phyloP scores from a whole-genome alignment of 768 basidiomycete species.

The Galerina sulciceps region DNA sequence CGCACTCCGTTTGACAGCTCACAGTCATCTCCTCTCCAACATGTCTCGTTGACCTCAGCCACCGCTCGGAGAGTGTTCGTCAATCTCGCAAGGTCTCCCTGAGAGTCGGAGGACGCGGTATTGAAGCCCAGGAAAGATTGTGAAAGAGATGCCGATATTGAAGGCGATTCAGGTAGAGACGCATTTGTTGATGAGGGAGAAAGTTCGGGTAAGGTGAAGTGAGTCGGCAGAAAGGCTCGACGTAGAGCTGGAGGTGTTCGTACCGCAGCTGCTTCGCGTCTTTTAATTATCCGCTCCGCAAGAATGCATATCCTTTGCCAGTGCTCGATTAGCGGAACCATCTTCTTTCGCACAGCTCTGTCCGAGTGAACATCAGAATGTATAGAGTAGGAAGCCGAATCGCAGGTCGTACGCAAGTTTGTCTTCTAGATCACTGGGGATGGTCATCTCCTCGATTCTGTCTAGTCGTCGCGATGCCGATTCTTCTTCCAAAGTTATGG shows the following conservation, averaged over 20 bases:
- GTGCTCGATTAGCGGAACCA: constrained; percentile 81
- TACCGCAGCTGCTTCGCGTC: constrained; percentile 93
- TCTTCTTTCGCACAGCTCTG: constrained; percentile 76
- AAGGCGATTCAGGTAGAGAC: constrained; percentile 36
- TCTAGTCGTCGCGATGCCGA: constrained; percentile 80
- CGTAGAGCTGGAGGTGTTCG: constrained; percentile 67
- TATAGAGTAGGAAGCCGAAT: background rate
- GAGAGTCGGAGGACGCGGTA: constrained; percentile 32
- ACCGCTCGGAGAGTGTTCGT: constrained; percentile 83
- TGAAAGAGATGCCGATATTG: constrained; percentile 35
- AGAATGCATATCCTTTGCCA: constrained; percentile 92
- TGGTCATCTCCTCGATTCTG: constrained; percentile 85
- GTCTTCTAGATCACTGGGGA: constrained; percentile 91
- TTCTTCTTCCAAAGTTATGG: constrained; percentile 87
- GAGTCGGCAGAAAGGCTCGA: constrained; percentile 70
- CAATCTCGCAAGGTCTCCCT: constrained; percentile 84
- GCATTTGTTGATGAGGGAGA: constrained; percentile 43
- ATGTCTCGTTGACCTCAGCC: constrained; percentile 76
- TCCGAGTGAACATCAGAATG: constrained; percentile 11
- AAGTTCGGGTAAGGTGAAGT: constrained; percentile 60
- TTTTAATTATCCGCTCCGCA: constrained; percentile 85
- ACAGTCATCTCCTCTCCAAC: constrained; percentile 86
- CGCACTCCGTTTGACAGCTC: constrained; percentile 80
- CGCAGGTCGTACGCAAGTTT: constrained; percentile 68
- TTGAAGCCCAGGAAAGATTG: constrained; percentile 35